These are phyloP conservation scores for Myriosclerotinia scirpicola DNA, from an alignment of 2,329 filamentous ascomycete species.

Conservation along the genomic window DNA sequence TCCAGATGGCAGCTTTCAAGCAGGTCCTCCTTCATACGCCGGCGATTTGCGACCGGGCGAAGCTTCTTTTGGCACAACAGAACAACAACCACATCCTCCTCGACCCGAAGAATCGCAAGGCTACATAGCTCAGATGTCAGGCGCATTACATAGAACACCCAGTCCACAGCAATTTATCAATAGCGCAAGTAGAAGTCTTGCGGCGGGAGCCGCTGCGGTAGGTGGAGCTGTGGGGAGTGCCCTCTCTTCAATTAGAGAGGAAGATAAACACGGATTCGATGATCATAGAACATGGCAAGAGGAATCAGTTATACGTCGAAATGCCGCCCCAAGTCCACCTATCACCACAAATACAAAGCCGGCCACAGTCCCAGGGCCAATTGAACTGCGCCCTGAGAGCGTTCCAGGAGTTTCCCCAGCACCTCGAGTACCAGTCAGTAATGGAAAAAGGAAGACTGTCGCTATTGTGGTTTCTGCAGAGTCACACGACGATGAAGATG, in stretches of 20 bases:
- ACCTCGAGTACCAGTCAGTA: conserved; percentile 29
- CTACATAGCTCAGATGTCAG: conserved; percentile 76
- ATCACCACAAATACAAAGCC: conserved; percentile 36
- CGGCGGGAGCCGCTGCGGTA: conserved; percentile 78
- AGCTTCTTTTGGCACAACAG: conserved; percentile 46
- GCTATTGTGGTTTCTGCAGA: conserved; percentile 86
- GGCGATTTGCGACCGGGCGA: conserved; percentile 44
- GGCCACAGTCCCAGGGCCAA: conserved; percentile 29
- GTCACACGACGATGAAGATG: conserved; percentile 55
- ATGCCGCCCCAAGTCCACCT: conserved; percentile 43
- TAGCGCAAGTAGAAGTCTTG: conserved; percentile 76
- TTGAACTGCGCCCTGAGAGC: conserved; percentile 34
- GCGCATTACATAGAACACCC: conserved; percentile 76
- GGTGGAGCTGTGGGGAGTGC: conserved; percentile 81
- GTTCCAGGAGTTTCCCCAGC: conserved; percentile 37
- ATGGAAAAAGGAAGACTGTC: conserved; percentile 67
- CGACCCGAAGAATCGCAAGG: conserved; percentile 51
- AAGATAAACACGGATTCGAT: conserved; percentile 74
- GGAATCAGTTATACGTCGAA: conserved; percentile 71
- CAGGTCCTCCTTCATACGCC: conserved; percentile 45
- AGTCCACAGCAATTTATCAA: conserved; percentile 89
- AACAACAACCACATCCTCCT: conserved; percentile 36
- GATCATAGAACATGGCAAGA: conserved; percentile 93
- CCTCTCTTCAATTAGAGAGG: conserved; percentile 78
- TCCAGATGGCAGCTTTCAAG: conserved; percentile 39